Percentiles rank a stretch among this genome's conserved stretches.
These are phyloP conservation scores for Clonostachys byssicola DNA, from an alignment of 2,329 filamentous ascomycete genomes.

Conservation along the genomic window DNA sequence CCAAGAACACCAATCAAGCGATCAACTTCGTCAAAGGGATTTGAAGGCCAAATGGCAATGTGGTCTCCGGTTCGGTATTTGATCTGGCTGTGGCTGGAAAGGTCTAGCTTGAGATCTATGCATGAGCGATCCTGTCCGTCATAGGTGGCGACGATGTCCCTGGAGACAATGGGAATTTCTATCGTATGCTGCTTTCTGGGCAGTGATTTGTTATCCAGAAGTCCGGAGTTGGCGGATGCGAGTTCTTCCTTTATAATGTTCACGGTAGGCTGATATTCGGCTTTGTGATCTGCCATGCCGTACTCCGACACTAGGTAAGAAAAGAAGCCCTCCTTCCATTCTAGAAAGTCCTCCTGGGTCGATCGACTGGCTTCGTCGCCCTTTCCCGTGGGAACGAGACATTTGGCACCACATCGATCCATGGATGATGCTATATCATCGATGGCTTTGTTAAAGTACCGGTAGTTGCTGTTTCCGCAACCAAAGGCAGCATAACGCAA, in stretches of 20 bases:
- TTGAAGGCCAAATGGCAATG: conserved; percentile 31
- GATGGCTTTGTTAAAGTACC: conserved; percentile 95
- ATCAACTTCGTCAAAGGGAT: conserved; percentile 24
- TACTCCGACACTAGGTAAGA: background rate
- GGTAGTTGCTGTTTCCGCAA: conserved; percentile 98
- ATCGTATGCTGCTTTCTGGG: background rate
- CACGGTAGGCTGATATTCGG: background rate
- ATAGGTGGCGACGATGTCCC: background rate
- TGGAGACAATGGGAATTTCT: background rate
- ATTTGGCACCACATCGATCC: background rate
- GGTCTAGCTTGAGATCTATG: conserved; percentile 23
- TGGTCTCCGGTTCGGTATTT: conserved; percentile 34
- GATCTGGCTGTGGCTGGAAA: conserved; percentile 16
- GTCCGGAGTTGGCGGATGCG: background rate
- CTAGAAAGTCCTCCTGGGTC: conserved; percentile 2
- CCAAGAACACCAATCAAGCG: conserved; percentile 20
- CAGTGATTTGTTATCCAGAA: background rate
- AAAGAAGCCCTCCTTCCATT: conserved; percentile 1
- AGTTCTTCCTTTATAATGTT: background rate
- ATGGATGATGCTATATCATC: background rate
- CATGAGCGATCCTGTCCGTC: background rate
- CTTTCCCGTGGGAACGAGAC: background rate
- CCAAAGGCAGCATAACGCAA: conserved; percentile 72
- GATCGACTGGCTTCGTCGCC: conserved; percentile 1
- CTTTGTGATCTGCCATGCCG: background rate